A percentile compares a stretch with the other conserved stretches of the same genome.
These are phyloP conservation scores for Dichotomopilus funicola DNA, from an alignment of 2,329 filamentous ascomycete species.

Conservation along the genomic window DNA sequence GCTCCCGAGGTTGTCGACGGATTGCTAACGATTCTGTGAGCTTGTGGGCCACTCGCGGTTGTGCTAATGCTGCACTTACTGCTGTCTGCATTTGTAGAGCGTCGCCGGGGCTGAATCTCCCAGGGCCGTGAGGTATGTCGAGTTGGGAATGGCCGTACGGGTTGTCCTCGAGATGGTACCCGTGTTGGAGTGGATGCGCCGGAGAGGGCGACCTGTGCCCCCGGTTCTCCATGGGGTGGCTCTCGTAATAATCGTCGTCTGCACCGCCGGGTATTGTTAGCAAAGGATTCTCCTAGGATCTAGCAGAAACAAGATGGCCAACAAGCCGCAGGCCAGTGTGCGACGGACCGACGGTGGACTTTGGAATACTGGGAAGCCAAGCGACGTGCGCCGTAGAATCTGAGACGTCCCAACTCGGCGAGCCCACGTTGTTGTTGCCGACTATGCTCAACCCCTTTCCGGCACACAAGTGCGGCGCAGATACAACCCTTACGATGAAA, in stretches of 20 bases:
- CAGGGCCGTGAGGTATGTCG: conserved; percentile 61
- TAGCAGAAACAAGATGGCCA: not conserved
- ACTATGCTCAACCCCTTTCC: not conserved
- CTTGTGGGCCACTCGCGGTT: not conserved
- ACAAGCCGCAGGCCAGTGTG: conserved; percentile 9
- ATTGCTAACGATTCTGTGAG: conserved; percentile 37
- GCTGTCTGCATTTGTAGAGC: conserved; percentile 77
- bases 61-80: conserved; percentile 44
- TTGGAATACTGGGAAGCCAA: not conserved
- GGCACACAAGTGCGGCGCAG: conserved; percentile 13
- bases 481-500: conserved; percentile 1
- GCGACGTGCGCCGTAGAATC: conserved; percentile 14
- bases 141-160: conserved; percentile 59
- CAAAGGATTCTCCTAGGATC: conserved; percentile 3
- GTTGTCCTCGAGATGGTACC: conserved; percentile 78
- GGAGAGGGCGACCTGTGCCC: conserved; percentile 67
- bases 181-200: conserved; percentile 62
- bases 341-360: conserved; percentile 8
- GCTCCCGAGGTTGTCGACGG: conserved; percentile 44
- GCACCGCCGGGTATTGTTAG: conserved; percentile 19
- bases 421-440: not conserved
- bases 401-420: conserved; percentile 8
- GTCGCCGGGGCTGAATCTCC: conserved; percentile 59
- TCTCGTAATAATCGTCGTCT: conserved; percentile 57
- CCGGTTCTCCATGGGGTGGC: conserved; percentile 46